Percentiles rank a stretch among this genome's conserved stretches.
Conservation (phyloP, 352 stramenopile species). For the Elongisporangium anandrum region DNA sequence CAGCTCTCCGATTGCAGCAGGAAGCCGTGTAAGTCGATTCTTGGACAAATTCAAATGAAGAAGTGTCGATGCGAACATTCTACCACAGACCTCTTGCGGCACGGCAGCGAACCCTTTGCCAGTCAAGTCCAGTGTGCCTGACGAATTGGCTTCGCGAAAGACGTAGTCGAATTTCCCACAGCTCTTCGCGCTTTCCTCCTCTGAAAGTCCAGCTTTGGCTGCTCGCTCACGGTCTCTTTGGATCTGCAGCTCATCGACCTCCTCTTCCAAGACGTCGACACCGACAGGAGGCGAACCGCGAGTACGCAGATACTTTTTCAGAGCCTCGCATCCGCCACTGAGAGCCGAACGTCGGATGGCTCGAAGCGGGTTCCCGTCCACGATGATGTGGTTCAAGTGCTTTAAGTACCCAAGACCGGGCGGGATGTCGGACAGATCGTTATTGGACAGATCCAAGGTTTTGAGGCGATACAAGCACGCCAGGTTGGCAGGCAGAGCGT, state of each 20-base stretch:
- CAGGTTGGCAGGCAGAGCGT: slow-evolving; percentile 39
- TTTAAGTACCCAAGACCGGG: slow-evolving; percentile 76
- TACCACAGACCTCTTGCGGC: slow-evolving; percentile 25
- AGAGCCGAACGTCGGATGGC: slow-evolving; percentile 63
- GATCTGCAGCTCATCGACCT: slow-evolving; percentile 52
- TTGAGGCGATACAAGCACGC: slow-evolving; percentile 65
- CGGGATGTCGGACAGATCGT: slow-evolving; percentile 71
- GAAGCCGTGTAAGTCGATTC: slow-evolving; percentile 48
- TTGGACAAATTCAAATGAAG: slow-evolving; percentile 67
- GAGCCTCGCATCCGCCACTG: slow-evolving; percentile 55
- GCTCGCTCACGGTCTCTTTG: slow-evolving; percentile 18
- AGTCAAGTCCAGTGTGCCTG: slow-evolving; percentile 43
- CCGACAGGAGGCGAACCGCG: slow-evolving; percentile 48
- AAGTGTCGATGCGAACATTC: slow-evolving; percentile 45
- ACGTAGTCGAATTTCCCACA: slow-evolving; percentile 18
- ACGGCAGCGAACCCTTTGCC: slow-evolving; percentile 24
- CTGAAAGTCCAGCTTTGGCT: neutral
- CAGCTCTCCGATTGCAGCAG: slow-evolving; percentile 38
- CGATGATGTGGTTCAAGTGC: slow-evolving; percentile 67
- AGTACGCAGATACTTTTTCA: slow-evolving; percentile 85
- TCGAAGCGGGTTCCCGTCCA: slow-evolving; percentile 74
- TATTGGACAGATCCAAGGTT: slow-evolving; percentile 79
- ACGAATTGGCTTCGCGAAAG: slow-evolving; percentile 58
- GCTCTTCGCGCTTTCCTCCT: slow-evolving; percentile 6
- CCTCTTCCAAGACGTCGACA: slow-evolving; percentile 63